A percentile compares a stretch with the other conserved stretches of the same genome.
These are phyloP conservation scores for Pueraria montana DNA, from an alignment of 306 rosid species.

Conservation along the genomic window DNA sequence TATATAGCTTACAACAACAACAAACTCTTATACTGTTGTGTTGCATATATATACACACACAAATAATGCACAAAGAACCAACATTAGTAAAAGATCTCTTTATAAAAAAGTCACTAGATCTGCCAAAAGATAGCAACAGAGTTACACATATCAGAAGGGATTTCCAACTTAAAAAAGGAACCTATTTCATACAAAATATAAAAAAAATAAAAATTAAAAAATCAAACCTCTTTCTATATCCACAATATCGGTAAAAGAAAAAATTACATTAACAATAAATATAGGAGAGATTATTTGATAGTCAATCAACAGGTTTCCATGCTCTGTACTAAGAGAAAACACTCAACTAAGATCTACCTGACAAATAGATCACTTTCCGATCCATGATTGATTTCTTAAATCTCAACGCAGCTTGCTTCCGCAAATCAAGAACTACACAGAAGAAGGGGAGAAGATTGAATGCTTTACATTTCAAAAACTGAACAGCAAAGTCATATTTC, in stretches of 20 bases:
- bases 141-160: too few species aligned
- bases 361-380: background rate
- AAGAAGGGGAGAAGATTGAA: constrained; percentile 11
- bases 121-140: too few species aligned
- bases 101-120: too few species aligned
- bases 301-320: constrained; percentile 41
- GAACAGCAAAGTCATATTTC: background rate
- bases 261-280: constrained; percentile 32
- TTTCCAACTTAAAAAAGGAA: too few species aligned
- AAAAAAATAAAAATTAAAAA: too few species aligned
- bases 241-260: constrained; percentile 20
- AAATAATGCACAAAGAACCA: background rate
- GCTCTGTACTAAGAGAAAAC: constrained; percentile 41
- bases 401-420: constrained; percentile 41
- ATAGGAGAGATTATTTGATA: constrained; percentile 36
- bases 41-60: too few species aligned
- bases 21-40: background rate
- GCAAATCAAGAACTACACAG: constrained; percentile 36
- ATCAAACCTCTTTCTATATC: constrained; percentile 43
- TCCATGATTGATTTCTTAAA: constrained; percentile 37
- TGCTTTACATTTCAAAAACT: background rate
- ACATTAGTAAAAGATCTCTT: background rate
- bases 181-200: too few species aligned
- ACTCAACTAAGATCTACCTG: constrained; percentile 42
- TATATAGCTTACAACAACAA: too few species aligned